phyloP scores from a whole-genome alignment of 1,284 basidiomycete genomes.

The Afroboletus lepidellus region DNA sequence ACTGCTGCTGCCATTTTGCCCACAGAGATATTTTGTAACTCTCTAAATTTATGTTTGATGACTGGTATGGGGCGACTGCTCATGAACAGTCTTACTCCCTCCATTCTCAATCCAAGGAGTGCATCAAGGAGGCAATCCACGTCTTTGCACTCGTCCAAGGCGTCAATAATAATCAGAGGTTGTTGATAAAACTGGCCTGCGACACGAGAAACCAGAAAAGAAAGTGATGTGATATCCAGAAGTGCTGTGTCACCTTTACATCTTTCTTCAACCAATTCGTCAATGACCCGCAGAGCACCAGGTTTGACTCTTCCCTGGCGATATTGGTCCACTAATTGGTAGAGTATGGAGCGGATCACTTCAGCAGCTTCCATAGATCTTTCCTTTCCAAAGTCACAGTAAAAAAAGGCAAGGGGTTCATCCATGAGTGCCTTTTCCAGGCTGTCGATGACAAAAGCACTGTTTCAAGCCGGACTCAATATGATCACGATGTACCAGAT shows the following conservation, averaged over 20 bases:
- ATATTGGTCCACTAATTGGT: slow-evolving; percentile 3
- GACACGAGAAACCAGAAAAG: neutral
- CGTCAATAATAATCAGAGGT: slow-evolving; percentile 9
- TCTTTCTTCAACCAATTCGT: neutral
- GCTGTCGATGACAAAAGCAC: neutral
- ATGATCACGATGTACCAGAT: no score
- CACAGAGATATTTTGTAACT: neutral
- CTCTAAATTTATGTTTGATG: slow-evolving; percentile 1
- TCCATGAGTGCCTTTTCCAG: neutral
- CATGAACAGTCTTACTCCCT: neutral
- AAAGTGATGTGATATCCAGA: neutral
- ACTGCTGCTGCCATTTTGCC: neutral
- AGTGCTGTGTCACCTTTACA: neutral
- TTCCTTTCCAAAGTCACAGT: slow-evolving; percentile 4
- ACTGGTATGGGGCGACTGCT: slow-evolving; percentile 4
- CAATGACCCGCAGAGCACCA: neutral
- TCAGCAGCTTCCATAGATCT: neutral
- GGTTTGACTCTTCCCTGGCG: neutral
- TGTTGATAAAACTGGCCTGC: neutral
- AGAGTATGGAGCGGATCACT: slow-evolving; percentile 9
- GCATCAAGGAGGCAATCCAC: slow-evolving; percentile 2
- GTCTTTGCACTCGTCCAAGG: slow-evolving; percentile 11
- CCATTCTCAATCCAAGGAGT: neutral
- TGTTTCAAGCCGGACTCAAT: neutral
- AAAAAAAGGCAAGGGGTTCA: slow-evolving; percentile 4